Percentiles rank a stretch among this genome's conserved stretches.
Conservation (phyloP, 768 basidiomycete genomes). For the Tulasnella sp. region DNA sequence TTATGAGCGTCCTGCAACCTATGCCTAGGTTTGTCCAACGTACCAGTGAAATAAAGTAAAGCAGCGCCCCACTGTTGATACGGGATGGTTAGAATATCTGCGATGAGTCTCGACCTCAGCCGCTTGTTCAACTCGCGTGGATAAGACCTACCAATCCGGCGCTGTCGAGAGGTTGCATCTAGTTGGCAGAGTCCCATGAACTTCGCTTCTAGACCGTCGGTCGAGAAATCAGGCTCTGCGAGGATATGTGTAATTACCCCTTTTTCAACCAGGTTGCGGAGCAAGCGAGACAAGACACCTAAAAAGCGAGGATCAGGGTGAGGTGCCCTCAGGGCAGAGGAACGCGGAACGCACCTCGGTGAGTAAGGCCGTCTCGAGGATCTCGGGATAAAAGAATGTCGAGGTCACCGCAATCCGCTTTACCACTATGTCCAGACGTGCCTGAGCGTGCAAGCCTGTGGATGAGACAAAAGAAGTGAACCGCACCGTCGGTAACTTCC, state of each 20-base stretch:
- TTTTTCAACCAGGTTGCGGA: constrained; percentile 51
- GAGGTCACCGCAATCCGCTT: constrained; percentile 82
- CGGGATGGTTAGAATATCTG: constrained; percentile 78
- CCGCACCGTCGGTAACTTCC: constrained; percentile 76
- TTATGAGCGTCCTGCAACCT: background rate
- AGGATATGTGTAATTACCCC: constrained; percentile 79
- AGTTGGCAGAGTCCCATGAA: constrained; percentile 78
- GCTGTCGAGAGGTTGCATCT: constrained; percentile 44
- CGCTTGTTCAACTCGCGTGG: background rate
- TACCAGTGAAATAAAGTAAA: constrained; percentile 84
- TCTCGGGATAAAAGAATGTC: constrained; percentile 83
- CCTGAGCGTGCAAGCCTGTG: background rate
- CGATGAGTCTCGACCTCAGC: constrained; percentile 11
- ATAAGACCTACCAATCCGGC: constrained; percentile 56
- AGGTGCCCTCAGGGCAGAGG: constrained; percentile 10
- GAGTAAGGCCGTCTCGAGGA: constrained; percentile 65
- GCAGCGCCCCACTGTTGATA: constrained; percentile 78
- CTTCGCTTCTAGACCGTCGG: constrained; percentile 59
- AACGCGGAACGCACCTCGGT: constrained; percentile 50
- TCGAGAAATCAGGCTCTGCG: constrained; percentile 59
- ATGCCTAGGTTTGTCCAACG: constrained; percentile 31
- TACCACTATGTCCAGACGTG: constrained; percentile 51
- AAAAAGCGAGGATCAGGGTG: background rate
- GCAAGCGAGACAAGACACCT: constrained; percentile 61
- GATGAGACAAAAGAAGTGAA: constrained; percentile 36